A percentile compares a stretch with the other conserved stretches of the same genome.
Conservation (phyloP, 2,329 filamentous ascomycete species). For the Blumeriella jaapii region DNA sequence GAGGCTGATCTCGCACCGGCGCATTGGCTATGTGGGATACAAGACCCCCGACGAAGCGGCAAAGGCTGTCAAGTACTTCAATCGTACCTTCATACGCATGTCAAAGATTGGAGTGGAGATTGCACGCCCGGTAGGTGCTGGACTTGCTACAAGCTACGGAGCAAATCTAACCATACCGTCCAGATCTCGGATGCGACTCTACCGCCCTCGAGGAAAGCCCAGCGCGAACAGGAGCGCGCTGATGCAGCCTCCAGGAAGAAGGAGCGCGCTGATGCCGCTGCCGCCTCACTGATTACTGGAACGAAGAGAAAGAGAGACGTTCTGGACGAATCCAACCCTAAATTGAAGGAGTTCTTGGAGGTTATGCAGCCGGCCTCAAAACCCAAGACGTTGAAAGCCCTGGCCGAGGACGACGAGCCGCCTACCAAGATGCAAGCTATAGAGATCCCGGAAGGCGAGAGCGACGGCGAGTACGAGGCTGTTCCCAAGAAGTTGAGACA, state of each 20-base stretch:
- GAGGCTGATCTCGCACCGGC: constrained; percentile 77
- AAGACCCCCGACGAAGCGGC: constrained; percentile 69
- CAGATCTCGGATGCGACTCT: constrained; percentile 29
- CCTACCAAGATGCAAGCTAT: constrained; percentile 31
- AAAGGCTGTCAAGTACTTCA: constrained; percentile 86
- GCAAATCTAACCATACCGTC: constrained; percentile 10
- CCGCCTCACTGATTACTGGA: constrained; percentile 29
- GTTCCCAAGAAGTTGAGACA: constrained; percentile 42
- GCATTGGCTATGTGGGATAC: constrained; percentile 94
- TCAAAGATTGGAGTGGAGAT: constrained; percentile 85
- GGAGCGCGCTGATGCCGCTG: constrained; percentile 14
- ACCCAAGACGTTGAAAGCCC: constrained; percentile 50
- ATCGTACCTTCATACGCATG: constrained; percentile 91
- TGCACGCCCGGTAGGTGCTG: constrained; percentile 59
- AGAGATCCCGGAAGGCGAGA: constrained; percentile 43
- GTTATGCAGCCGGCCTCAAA: constrained; percentile 64
- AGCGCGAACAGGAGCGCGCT: constrained; percentile 27
- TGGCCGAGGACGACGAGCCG: constrained; percentile 33
- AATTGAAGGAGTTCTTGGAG: constrained; percentile 75
- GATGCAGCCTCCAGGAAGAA: constrained; percentile 18
- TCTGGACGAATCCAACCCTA: constrained; percentile 54
- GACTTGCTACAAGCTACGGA: neutral
- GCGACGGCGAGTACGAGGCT: constrained; percentile 65
- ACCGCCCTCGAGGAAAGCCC: constrained; percentile 29
- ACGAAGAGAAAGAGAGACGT: constrained; percentile 56